Conservation (phyloP, 2,329 filamentous ascomycete genomes). For the Coniochaeta sp. region DNA sequence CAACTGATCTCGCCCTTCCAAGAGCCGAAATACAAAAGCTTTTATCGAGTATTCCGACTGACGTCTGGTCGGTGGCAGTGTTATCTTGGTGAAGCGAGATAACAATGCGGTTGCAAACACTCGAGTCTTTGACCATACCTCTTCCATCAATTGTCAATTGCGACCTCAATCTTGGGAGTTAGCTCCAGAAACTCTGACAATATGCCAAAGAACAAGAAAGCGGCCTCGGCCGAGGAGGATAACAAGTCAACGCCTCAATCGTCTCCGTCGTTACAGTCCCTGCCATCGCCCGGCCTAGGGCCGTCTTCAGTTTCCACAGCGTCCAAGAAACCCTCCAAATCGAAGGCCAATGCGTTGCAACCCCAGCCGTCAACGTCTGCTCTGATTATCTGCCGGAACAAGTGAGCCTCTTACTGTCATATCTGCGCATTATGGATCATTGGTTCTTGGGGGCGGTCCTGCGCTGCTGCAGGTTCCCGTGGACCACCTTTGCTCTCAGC, state of each 20-base stretch:
- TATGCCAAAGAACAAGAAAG: slow-evolving; percentile 4
- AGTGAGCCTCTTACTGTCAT: slow-evolving; percentile 7
- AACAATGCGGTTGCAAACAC: neutral
- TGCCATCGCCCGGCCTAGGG: neutral
- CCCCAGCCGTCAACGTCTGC: slow-evolving; percentile 8
- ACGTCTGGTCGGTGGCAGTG: neutral
- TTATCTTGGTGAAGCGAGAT: neutral
- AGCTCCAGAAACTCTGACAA: neutral
- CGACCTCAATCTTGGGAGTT: neutral
- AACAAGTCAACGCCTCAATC: slow-evolving; percentile 1
- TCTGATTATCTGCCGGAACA: slow-evolving; percentile 18
- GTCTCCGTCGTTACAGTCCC: neutral
- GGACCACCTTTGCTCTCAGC: neutral
- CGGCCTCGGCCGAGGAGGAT: neutral
- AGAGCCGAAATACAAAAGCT: neutral
- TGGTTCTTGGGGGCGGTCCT: neutral
- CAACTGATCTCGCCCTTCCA: neutral
- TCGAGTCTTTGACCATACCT: neutral
- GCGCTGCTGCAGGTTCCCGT: neutral
- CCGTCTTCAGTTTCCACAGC: neutral
- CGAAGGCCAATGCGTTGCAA: slow-evolving; percentile 4
- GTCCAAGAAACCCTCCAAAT: neutral
- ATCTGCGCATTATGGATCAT: neutral
- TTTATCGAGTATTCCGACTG: neutral
- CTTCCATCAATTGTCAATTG: neutral